Evolutionary conservation across 2,329 filamentous ascomycete species (phyloP).

Genomic region (Aspergillus fischeri): DNA sequence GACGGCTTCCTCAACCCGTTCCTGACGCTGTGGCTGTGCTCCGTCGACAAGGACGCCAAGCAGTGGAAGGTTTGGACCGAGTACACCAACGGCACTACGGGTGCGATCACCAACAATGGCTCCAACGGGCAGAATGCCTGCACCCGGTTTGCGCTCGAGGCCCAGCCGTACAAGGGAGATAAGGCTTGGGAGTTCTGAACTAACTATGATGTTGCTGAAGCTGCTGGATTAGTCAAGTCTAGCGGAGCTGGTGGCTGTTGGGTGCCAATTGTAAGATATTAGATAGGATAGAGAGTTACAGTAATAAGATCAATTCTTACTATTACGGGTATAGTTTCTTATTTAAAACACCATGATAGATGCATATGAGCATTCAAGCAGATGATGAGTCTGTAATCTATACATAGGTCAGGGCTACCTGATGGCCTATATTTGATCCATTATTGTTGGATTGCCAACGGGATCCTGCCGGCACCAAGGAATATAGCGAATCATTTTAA

Average conservation of each 20-base stretch:
- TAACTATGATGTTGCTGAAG: not conserved
- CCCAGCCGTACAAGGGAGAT: not conserved
- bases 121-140: constrained; percentile 1
- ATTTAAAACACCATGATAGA: too few relatives aligned
- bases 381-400: too few relatives aligned
- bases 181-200: not conserved
- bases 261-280: too few relatives aligned
- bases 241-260: too few relatives aligned
- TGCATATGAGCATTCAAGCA: too few relatives aligned
- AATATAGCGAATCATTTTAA: too few relatives aligned
- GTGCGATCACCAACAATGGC: constrained; percentile 1
- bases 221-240: too few relatives aligned
- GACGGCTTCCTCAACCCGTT: constrained; percentile 3
- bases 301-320: not conserved
- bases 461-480: too few relatives aligned
- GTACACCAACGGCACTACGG: constrained; percentile 6
- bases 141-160: constrained; percentile 1
- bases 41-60: not conserved
- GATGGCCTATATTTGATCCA: too few relatives aligned
- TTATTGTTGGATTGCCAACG: too few relatives aligned
- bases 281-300: too few relatives aligned
- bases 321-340: not conserved
- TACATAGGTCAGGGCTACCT: too few relatives aligned
- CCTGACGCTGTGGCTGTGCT: constrained; percentile 4
- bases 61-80: constrained; percentile 1